Evolutionary conservation across 2,329 filamentous ascomycete species (phyloP).

Genomic region (Nectriaceae sp.): DNA sequence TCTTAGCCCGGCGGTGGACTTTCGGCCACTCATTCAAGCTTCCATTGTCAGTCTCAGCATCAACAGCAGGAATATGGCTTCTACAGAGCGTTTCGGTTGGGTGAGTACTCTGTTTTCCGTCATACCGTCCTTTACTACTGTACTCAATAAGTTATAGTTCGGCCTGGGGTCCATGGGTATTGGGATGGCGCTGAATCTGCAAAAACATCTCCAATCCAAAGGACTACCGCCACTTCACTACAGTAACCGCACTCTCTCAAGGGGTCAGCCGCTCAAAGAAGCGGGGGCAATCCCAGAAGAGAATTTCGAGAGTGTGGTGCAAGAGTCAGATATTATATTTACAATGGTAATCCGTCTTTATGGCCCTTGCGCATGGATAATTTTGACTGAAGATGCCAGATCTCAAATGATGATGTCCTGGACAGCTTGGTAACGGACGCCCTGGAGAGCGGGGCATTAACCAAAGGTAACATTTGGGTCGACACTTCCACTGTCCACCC

Average conservation of each 20-base stretch:
- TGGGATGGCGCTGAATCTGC: slow-evolving; percentile 44
- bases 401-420: slow-evolving; percentile 5
- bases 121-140: neutral
- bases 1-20: too few relatives aligned
- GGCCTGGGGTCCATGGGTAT: slow-evolving; percentile 47
- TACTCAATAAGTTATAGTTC: slow-evolving; percentile 3
- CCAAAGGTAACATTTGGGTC: slow-evolving; percentile 20
- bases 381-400: neutral
- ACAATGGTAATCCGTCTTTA: slow-evolving; percentile 35
- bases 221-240: slow-evolving; percentile 36
- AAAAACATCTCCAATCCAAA: slow-evolving; percentile 38
- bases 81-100: neutral
- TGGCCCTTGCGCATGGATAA: neutral
- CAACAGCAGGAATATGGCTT: too few relatives aligned
- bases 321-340: slow-evolving; percentile 40
- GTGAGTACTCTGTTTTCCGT: neutral
- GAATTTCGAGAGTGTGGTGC: slow-evolving; percentile 37
- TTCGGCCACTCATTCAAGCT: too few relatives aligned
- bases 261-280: slow-evolving; percentile 35
- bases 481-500: slow-evolving; percentile 31
- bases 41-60: too few relatives aligned
- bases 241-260: slow-evolving; percentile 41
- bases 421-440: slow-evolving; percentile 7
- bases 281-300: slow-evolving; percentile 35
- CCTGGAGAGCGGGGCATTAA: neutral